Conservation (phyloP, 208 protist genomes). For the Trichomonas gallinae region DNA sequence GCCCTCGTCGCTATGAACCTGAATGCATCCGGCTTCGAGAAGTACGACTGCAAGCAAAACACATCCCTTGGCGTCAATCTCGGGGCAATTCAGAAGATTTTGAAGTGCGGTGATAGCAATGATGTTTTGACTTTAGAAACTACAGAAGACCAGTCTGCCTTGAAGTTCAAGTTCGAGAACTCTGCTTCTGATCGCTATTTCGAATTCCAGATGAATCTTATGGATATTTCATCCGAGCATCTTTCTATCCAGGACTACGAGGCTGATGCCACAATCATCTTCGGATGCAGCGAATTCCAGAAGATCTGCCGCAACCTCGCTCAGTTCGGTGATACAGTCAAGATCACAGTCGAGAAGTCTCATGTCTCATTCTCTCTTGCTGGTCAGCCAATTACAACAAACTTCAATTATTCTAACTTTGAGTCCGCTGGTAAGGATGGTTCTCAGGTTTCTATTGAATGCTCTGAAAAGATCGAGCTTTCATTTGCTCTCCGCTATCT, state of each 20-base stretch:
- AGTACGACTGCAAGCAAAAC: not conserved
- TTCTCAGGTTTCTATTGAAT: not conserved
- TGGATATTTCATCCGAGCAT: not conserved
- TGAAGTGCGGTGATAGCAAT: not conserved
- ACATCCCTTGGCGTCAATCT: not conserved
- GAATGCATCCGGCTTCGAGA: not conserved
- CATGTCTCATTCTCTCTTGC: not conserved
- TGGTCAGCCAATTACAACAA: not conserved
- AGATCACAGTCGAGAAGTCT: not conserved
- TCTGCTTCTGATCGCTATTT: not conserved
- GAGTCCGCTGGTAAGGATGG: not conserved
- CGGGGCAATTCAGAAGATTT: not conserved
- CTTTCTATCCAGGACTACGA: not conserved
- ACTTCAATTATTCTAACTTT: not conserved
- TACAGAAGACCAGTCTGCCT: not conserved
- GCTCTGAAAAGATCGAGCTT: not conserved
- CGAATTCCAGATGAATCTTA: not conserved
- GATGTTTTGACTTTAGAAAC: not conserved
- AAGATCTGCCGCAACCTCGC: not conserved
- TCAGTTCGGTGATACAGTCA: slow-evolving; percentile 11
- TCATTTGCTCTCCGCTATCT: not conserved
- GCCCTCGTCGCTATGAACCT: not conserved
- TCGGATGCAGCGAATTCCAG: not conserved
- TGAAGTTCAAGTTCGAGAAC: not conserved
- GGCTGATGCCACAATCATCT: not conserved